Evolutionary conservation across 139 green algal genomes (phyloP).

Genomic region (Parachlorella kessleri): DNA sequence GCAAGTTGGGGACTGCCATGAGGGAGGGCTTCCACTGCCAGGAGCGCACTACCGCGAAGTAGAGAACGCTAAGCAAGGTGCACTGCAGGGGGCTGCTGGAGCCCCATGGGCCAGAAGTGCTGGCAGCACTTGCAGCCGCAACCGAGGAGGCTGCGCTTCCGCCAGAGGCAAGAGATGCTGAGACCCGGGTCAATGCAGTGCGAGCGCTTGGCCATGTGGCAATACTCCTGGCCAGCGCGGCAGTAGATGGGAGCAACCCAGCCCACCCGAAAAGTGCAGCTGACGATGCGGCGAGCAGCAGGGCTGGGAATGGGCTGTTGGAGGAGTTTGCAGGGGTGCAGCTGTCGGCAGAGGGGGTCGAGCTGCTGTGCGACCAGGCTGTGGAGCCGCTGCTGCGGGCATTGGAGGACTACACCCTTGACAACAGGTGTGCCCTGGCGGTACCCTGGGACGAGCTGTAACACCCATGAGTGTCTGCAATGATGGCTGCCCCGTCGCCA

Average conservation of each 20-base stretch:
- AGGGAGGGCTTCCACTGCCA: too few species aligned
- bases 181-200: conserved; percentile 74
- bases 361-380: neutral
- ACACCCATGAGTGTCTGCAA: too few species aligned
- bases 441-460: too few species aligned
- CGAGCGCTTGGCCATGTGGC: conserved; percentile 41
- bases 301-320: neutral
- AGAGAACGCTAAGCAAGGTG: too few species aligned
- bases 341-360: conserved; percentile 6
- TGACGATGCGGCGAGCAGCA: conserved; percentile 23
- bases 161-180: conserved; percentile 66
- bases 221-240: neutral
- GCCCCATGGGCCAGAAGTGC: conserved; percentile 33
- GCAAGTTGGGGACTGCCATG: too few species aligned
- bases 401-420: conserved; percentile 90
- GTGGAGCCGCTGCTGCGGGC: conserved; percentile 53
- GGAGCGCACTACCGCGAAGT: too few species aligned
- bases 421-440: conserved; percentile 67
- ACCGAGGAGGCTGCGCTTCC: conserved; percentile 52
- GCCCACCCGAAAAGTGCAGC: conserved; percentile 23
- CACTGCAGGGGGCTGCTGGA: conserved; percentile 1
- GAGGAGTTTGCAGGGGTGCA: neutral
- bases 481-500: too few species aligned
- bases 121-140: conserved; percentile 34
- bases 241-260: neutral